Conservation (phyloP, 106 monocot species). For the Dioscorea zingiberensis region DNA sequence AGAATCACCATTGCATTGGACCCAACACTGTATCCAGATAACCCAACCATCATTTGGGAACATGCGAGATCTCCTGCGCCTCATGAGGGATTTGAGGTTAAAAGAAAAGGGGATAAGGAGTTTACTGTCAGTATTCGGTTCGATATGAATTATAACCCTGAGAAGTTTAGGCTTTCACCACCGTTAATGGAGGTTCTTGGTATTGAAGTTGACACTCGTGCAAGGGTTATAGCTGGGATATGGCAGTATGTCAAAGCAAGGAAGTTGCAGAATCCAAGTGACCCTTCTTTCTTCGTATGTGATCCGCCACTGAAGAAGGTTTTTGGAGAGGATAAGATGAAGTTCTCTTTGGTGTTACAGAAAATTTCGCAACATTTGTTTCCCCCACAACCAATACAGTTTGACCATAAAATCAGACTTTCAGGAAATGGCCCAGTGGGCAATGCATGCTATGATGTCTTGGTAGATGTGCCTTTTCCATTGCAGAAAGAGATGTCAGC, state of each 20-base stretch:
- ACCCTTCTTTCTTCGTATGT: constrained; percentile 80
- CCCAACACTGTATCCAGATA: constrained; percentile 73
- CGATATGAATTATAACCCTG: constrained; percentile 88
- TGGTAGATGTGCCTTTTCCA: constrained; percentile 87
- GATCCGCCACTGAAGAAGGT: constrained; percentile 77
- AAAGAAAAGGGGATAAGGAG: constrained; percentile 90
- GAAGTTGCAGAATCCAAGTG: constrained; percentile 86
- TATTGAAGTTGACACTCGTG: constrained; percentile 80
- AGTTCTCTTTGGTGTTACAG: constrained; percentile 83
- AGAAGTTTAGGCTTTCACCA: constrained; percentile 80
- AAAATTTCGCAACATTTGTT: constrained; percentile 94
- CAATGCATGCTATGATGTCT: constrained; percentile 84
- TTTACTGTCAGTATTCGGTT: constrained; percentile 59
- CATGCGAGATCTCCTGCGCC: constrained; percentile 56
- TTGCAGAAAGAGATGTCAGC: constrained; percentile 84
- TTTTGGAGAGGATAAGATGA: constrained; percentile 90
- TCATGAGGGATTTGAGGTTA: constrained; percentile 91
- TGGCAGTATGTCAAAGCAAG: constrained; percentile 98
- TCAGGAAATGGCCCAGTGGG: constrained; percentile 57
- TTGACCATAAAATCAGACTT: constrained; percentile 72
- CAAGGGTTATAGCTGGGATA: constrained; percentile 75
- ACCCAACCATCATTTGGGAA: constrained; percentile 80
- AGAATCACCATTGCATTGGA: constrained; percentile 67
- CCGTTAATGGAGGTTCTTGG: constrained; percentile 75
- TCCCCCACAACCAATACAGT: constrained; percentile 64